A percentile compares a stretch with the other conserved stretches of the same genome.
Conservation (phyloP, 805 yeast genomes). For the Danielia oregonensis region DNA sequence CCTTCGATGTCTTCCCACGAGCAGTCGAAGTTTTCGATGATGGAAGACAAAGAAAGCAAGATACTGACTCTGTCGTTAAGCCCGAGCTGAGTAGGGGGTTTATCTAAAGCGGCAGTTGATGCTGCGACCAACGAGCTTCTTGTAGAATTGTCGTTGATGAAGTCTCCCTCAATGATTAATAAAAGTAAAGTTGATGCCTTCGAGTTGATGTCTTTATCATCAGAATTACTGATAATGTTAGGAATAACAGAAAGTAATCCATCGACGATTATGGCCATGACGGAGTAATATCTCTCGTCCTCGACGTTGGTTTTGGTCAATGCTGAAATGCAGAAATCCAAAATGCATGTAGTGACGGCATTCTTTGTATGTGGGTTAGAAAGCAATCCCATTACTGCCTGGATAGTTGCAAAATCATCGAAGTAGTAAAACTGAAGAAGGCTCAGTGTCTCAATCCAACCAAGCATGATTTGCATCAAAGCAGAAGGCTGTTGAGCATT, state of each 20-base stretch:
- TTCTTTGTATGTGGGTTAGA: slow-evolving; percentile 60
- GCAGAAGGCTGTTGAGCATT: slow-evolving; percentile 84
- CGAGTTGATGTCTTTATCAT: slow-evolving; percentile 45
- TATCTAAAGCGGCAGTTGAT: slow-evolving; percentile 56
- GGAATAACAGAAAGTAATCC: slow-evolving; percentile 52
- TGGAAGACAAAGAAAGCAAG: slow-evolving; percentile 50
- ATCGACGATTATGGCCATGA: slow-evolving; percentile 58
- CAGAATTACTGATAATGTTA: slow-evolving; percentile 37
- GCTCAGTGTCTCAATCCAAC: slow-evolving; percentile 45
- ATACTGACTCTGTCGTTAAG: slow-evolving; percentile 52
- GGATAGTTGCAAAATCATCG: slow-evolving; percentile 53
- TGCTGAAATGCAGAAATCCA: slow-evolving; percentile 51
- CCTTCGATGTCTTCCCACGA: slow-evolving; percentile 46
- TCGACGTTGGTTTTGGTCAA: slow-evolving; percentile 34
- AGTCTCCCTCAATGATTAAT: slow-evolving; percentile 54
- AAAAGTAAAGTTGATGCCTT: slow-evolving; percentile 50
- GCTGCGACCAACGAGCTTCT: slow-evolving; percentile 53
- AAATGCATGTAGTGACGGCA: slow-evolving; percentile 51
- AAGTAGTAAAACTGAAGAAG: slow-evolving; percentile 50
- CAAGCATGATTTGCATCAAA: slow-evolving; percentile 58
- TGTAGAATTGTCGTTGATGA: slow-evolving; percentile 51
- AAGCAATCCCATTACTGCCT: slow-evolving; percentile 54
- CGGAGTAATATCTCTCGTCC: slow-evolving; percentile 41
- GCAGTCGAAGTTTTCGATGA: slow-evolving; percentile 53
- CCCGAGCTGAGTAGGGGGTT: slow-evolving; percentile 50